phyloP scores from a whole-genome alignment of 805 yeast genomes.

The Teunomyces lycoperdinae region DNA sequence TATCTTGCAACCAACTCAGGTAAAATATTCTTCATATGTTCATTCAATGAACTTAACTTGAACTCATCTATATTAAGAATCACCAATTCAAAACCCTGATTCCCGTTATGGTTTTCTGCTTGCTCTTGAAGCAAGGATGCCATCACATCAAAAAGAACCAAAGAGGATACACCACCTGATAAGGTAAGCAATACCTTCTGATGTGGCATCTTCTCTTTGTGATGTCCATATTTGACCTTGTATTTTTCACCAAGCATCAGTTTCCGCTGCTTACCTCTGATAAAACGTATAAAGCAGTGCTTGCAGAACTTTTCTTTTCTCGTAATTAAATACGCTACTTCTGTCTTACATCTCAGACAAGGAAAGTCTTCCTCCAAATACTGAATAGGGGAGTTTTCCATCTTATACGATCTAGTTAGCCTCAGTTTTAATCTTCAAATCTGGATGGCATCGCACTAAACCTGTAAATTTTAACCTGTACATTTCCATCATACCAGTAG shows the following conservation, averaged over 20 bases:
- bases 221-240: conserved; percentile 62
- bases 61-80: conserved; percentile 49
- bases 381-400: conserved; percentile 9
- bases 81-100: conserved; percentile 62
- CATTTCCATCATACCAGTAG: too few species aligned
- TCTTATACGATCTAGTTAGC: background rate
- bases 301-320: conserved; percentile 67
- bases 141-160: conserved; percentile 67
- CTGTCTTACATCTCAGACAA: conserved; percentile 52
- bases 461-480: background rate
- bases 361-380: conserved; percentile 15
- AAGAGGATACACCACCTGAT: conserved; percentile 65
- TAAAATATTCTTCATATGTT: conserved; percentile 14
- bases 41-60: conserved; percentile 15
- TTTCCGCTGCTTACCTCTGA: conserved; percentile 77
- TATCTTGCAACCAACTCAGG: conserved; percentile 16
- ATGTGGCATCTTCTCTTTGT: conserved; percentile 25
- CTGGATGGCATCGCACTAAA: background rate
- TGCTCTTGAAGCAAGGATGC: conserved; percentile 64
- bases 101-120: conserved; percentile 54
- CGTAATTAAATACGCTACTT: conserved; percentile 43
- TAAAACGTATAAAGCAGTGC: conserved; percentile 66
- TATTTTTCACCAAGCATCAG: conserved; percentile 70
- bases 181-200: conserved; percentile 57
- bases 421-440: background rate